Evolutionary conservation across 768 basidiomycete species (phyloP), one percentile per base, ranked within the genome.

Genomic region (Boletellus sp.): DNA sequence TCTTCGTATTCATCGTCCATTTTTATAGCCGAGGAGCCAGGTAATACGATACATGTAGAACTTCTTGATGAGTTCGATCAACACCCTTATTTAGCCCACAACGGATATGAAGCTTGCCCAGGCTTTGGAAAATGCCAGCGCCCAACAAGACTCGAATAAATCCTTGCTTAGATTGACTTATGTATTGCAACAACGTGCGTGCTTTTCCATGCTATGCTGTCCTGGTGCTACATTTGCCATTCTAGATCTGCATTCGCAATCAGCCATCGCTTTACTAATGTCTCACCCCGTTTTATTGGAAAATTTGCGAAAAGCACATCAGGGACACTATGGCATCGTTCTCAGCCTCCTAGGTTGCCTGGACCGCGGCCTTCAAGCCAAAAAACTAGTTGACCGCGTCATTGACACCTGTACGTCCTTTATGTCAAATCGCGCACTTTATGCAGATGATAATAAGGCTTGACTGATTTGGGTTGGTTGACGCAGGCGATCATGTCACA

Each of bases 291-390:
- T 80, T 0, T 71, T 98, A 1, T 72, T 97, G 32, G 93, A 97
- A 47, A 89, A 84, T 60, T 74, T 96, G 13, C 84, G 92, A 40
- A 94, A 87, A 60, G 94, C 94, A 1, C 81, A 95, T 55, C 81
- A 86, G 75, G 96, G 96, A 38, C 93, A 88, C 57, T 99, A 96
- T 63, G 84, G 92, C 43, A 74, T 94, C 36, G 85, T 99, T 35
- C 79, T 98, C 26, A 92, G 91, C 61, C 76, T 99, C 40, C 75
- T 98, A 6, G 94, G 94, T n/a, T 93, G 87, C 58, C 70, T 99
- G 41, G 96, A 98, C 56, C 77, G 87, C 46, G 96, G 96, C 0
- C 68, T 84, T 31, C 80, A 81, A 57, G 80, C 85, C n/a, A 99
- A 99, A 74, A 82, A 74, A 48, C 76, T 98, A 2, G 94, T 94